phyloP scores from a whole-genome alignment of 2,329 filamentous ascomycete species.

The Cercospora sp. region DNA sequence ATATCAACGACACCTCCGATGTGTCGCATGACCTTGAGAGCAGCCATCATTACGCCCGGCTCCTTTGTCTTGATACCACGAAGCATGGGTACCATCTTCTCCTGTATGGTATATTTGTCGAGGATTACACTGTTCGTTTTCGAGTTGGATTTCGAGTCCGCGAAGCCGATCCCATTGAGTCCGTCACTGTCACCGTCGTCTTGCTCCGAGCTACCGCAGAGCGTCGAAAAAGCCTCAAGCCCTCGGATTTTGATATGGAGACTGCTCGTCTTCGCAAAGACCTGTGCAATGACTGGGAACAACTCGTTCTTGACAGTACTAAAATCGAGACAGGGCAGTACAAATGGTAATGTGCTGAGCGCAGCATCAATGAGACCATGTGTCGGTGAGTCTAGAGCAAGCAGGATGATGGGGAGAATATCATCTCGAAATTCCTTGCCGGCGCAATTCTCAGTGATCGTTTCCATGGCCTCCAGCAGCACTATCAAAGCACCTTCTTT shows the following conservation, averaged over 20 bases:
- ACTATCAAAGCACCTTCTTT: slow-evolving; percentile 91
- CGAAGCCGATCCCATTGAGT: slow-evolving; percentile 65
- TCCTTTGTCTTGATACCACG: slow-evolving; percentile 97
- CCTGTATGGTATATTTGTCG: slow-evolving; percentile 97
- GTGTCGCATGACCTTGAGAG: slow-evolving; percentile 78
- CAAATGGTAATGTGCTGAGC: slow-evolving; percentile 71
- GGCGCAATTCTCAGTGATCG: slow-evolving; percentile 76
- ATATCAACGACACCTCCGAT: slow-evolving; percentile 79
- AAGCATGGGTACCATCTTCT: slow-evolving; percentile 89
- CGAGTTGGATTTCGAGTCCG: slow-evolving; percentile 47
- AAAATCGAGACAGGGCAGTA: slow-evolving; percentile 90
- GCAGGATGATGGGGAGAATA: slow-evolving; percentile 79
- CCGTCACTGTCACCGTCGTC: slow-evolving; percentile 61
- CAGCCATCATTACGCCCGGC: slow-evolving; percentile 94
- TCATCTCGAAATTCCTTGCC: slow-evolving; percentile 97
- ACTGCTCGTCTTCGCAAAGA: slow-evolving; percentile 91
- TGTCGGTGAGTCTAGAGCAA: slow-evolving; percentile 83
- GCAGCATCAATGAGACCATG: slow-evolving; percentile 86
- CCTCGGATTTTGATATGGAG: slow-evolving; percentile 92
- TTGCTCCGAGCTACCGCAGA: slow-evolving; percentile 71
- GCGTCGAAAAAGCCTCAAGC: slow-evolving; percentile 81
- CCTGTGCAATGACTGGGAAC: slow-evolving; percentile 84
- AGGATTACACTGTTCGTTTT: slow-evolving; percentile 62
- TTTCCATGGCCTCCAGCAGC: slow-evolving; percentile 76
- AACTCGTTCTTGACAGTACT: slow-evolving; percentile 96